Base-by-base conservation (phyloP, 495 filamentous ascomycete species). In the Penicillium malachiteum region DNA sequence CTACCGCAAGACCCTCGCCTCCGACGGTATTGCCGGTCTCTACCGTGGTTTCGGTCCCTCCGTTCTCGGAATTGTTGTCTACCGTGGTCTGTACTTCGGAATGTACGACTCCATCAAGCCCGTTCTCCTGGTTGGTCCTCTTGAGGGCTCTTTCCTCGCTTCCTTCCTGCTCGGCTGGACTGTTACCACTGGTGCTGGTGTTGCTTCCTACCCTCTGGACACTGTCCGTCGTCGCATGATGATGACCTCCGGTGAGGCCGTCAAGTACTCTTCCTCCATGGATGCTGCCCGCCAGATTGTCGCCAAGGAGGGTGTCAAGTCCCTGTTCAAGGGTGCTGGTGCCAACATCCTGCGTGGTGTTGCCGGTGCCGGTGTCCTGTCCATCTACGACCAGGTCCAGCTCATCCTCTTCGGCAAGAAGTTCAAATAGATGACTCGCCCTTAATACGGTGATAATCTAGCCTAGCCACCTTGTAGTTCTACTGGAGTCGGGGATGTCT, bases 341-440 rank as follows among this genome's bases (percentile, higher is more conserved):
- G 94, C 94, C 81, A 98, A 98, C 87, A 98, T 98, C 78, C 95
- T 98, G 82, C 94, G 94, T 96, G 94, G 94, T 96, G 94, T 98
- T 70, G 94, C 94, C 72, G 94, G 94, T 91, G 94, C 94, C 81
- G 94, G 94, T 97, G 94, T 98, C 77, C 85, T 98, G 72, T 98
- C 94, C 72, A 96, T 98, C 90, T 98, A 98, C 79, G 94, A 98
- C 77, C 94, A 97, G 84, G 90, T 87, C 75, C 94, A 98, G 87
- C 84, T 98, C 71, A 77, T 98, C 74, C 82, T 98, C 78, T 97
- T 98, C 90, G 94, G 94, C 74, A 96, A 98, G 90, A 88, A 90
- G 82, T 98, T 92, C 94, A 97, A 96, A 90, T 88, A 83, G 50
- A 70, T 69, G 62, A 63, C 65, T 70, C 59, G 71, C 58, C 38